phyloP scores from a whole-genome alignment of 1,139 yeast genomes.

The Taphrina betulina region DNA sequence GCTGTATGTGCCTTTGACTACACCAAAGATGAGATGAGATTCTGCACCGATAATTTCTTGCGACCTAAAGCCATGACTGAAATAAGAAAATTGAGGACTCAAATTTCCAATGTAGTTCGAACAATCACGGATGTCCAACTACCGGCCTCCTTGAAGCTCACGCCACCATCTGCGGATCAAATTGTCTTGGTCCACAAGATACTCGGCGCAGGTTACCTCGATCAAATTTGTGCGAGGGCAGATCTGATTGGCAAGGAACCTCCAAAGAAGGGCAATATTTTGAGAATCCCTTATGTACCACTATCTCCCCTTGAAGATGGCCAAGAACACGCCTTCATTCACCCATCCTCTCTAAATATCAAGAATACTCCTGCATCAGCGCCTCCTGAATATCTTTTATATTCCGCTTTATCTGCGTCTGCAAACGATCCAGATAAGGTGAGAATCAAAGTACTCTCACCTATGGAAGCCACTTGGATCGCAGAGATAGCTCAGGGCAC shows the following conservation, averaged over 20 bases:
- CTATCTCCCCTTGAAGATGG: constrained; percentile 22
- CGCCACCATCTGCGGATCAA: constrained; percentile 69
- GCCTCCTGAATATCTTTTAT: constrained; percentile 32
- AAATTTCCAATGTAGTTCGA: constrained; percentile 71
- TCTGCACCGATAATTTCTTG: constrained; percentile 62
- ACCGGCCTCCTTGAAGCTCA: constrained; percentile 60
- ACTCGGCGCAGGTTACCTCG: constrained; percentile 88
- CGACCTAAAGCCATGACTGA: constrained; percentile 71
- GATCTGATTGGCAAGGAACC: constrained; percentile 56
- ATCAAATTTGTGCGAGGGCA: constrained; percentile 82
- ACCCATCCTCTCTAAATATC: constrained; percentile 30
- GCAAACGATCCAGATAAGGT: constrained; percentile 5
- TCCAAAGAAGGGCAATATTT: constrained; percentile 21
- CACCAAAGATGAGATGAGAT: constrained; percentile 47
- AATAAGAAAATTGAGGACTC: constrained; percentile 74
- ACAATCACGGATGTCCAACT: constrained; percentile 52
- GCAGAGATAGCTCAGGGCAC: constrained; percentile 29
- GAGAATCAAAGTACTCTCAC: constrained; percentile 27
- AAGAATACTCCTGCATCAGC: constrained; percentile 20
- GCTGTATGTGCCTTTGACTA: constrained; percentile 90
- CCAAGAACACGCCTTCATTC: constrained; percentile 30
- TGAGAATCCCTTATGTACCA: constrained; percentile 29
- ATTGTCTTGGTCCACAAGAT: constrained; percentile 81
- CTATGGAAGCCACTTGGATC: constrained; percentile 19
- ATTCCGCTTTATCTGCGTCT: constrained; percentile 12